Evolutionary conservation across 495 filamentous ascomycete genomes (phyloP), one percentile per base, ranked within the genome.

Genomic region (Penicillium subrubescens): DNA sequence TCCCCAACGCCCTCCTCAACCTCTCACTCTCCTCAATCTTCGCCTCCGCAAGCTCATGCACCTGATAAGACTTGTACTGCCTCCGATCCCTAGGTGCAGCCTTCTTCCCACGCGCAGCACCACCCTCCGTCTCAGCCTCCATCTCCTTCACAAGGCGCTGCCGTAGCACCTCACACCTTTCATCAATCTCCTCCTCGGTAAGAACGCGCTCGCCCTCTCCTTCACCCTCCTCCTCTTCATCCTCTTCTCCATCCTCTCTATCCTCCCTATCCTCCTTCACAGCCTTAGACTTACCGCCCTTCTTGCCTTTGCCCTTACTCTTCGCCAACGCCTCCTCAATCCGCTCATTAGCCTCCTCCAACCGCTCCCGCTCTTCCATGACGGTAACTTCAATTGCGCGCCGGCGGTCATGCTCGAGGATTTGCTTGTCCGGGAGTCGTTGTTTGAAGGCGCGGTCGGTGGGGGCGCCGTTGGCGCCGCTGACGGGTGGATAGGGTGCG

Each of bases 11-110:
- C 77, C 86, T 92, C 63, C 94, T 79, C 73, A 98, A 81, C 76
- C 90, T 82, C 82, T 97, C 93, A 75, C 89, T 96, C 84, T 99
- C 94, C 74, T 91, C 89, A 71, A 96, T 94, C 87, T 99, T 99
- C 59, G 94, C 94, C 73, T 93, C 89, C 27, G 95, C 95, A 69
- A 96, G 77, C 78, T 98, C 94, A 85, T 99, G 95, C 27, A 98
- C 94, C 77, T 97, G 92, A 80, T 98, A 93, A 62, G 86, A 81
- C 79, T 97, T 99, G 51, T 97, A 79, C 33, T 81, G 83, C 68
- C 79, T 83, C 67, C 77, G 79, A 73, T 77, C 78, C 66, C 65
- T 67, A 0, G 67, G 62, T 48, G 41, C 52, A 46, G 31, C 21
- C 64, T 61, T 39, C 60, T 57, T 53, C 33, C 51, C 34, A 19